Evolutionary conservation across 768 basidiomycete species (phyloP), one percentile per base, ranked within the genome.

Genomic region (Suillus clintonianus): DNA sequence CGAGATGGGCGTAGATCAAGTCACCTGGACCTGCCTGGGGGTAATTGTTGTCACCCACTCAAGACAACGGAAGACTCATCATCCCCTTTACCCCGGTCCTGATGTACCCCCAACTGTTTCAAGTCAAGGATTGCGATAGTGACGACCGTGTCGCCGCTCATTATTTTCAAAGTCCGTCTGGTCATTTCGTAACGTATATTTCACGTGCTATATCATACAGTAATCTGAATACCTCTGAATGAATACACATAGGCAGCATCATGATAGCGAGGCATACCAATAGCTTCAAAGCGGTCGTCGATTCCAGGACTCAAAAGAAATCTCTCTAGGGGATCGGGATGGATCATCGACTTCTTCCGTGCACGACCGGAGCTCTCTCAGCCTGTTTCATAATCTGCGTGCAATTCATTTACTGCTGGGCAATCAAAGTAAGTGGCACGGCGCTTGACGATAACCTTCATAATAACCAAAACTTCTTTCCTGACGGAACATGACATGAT

Each of bases 121-220:
- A 48, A 48, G 22, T 14, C 22, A 24, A 47, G 42, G 43, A n/a
- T 47, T 22, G 2, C 5, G 7, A 19, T 19, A 7, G 43, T 45
- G 45, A 47, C 22, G 45, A 47, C 72, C 48, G 76, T 78, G 7
- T 86, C 87, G 66, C 73, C 80, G 48, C 48, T 50, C 48, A 17
- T 27, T 30, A 50, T 50, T 50, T 50, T 50, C 0, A 74, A 82
- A 85, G 53, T 80, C 77, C 14, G 86, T 78, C 36, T 85, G 74
- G 62, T 76, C 76, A 72, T 88, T 24, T 88, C 4, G 79, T 85
- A 55, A 89, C 73, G 73, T 86, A 84, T 71, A 87, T 17, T 30
- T 30, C 48, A 48, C 24, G 14, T 48, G 27, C 27, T 48, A 48
- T 22, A 22, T 22, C 48, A 27, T 27, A 48, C 27, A 27, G 4